Base-by-base conservation (phyloP, 2,329 filamentous ascomycete genomes). In the Triangularia setosa region DNA sequence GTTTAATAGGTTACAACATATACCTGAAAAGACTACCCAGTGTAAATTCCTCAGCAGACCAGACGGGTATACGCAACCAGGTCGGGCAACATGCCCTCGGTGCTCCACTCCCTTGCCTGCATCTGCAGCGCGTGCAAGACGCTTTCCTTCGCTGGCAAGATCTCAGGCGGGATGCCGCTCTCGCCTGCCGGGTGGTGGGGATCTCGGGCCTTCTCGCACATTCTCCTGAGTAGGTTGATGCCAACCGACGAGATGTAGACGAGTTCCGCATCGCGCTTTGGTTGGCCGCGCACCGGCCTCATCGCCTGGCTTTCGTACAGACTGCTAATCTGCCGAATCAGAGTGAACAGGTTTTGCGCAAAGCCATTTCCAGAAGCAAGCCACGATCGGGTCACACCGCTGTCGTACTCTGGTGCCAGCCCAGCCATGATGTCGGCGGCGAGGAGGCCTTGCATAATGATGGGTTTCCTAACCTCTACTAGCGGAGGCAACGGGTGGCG, bases 371-470 rank as follows among this genome's bases (percentile, higher is more conserved):
- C 87, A 3, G 91, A 92, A 44, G 89, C 87, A 7, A 98, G 84
- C 93, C 95, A 98, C 0, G 85, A 82, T 63, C 87, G 86, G 3
- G 93, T 90, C 7, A 97, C 78, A 3, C 86, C 84, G 16, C 84
- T 84, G 69, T 96, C 92, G 21, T 54, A 68, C 0, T 71, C 72
- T 1, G 86, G 86, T 0, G 84, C 83, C 12, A 97, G 81, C 9
- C 88, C 88, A 0, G 92, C 87, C 2, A 98, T 79, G 60, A 98
- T 96, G 70, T 98, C 93, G 0, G 92, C 93, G 1, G 93, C 91
- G 5, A 98, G 82, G 71, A 98, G 86, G 1, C 93, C 93, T 77
- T 99, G 95, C 84, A 96, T 95, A 11, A 99, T 79, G 72, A 92
- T 89, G 0, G 95, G 90, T 76, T 96, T 97, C 63, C 95, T 88